A percentile compares a stretch with the other conserved stretches of the same genome.
phyloP scores from a whole-genome alignment of 768 basidiomycete genomes.

The Auriculariales sp. region DNA sequence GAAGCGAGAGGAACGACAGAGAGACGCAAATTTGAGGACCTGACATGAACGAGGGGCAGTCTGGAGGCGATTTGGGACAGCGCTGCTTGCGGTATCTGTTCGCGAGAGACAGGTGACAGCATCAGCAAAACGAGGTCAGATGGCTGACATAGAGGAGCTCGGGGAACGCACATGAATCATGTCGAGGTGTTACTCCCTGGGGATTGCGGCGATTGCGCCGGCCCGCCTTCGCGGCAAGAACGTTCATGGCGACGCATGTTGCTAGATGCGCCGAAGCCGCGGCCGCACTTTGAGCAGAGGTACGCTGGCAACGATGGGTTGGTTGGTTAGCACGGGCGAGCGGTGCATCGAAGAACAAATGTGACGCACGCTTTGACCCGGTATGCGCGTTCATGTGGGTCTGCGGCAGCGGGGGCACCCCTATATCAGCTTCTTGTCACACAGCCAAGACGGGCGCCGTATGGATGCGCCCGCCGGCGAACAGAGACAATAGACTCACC shows the following conservation, averaged over 20 bases:
- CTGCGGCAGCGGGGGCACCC: background rate
- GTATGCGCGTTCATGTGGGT: background rate
- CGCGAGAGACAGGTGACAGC: no score
- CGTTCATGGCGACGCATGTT: conserved; percentile 1
- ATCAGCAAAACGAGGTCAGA: no score
- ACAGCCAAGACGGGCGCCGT: no score
- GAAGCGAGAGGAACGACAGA: no score
- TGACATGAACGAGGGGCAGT: no score
- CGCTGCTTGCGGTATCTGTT: no score
- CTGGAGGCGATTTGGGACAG: no score
- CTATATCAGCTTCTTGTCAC: no score
- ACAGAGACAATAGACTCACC: background rate
- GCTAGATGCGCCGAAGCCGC: background rate
- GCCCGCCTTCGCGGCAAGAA: background rate
- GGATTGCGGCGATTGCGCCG: background rate
- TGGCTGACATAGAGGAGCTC: no score
- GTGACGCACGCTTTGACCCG: background rate
- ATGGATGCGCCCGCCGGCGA: no score
- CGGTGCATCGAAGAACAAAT: background rate
- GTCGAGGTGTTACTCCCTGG: background rate
- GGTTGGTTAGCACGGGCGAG: background rate
- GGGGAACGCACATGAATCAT: background rate
- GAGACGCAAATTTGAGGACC: no score
- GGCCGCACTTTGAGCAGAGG: background rate
- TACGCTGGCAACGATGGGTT: background rate